Evolutionary conservation across 352 stramenopile genomes (phyloP).

Genomic region (Globisporangium paroecandrum): DNA sequence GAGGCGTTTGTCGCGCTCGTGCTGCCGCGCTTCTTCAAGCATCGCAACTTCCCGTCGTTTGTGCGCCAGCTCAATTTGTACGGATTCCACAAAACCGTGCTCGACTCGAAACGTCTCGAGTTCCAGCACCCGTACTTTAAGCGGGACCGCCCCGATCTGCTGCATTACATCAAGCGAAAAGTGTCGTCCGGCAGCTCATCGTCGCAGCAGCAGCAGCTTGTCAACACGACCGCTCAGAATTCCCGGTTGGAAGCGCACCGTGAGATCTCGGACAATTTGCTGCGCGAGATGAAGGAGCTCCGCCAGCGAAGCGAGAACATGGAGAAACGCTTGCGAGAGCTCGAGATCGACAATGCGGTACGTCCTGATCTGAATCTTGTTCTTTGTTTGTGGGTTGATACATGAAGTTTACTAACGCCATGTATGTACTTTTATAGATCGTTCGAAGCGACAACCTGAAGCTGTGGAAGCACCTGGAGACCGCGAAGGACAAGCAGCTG

Average conservation of each 20-base stretch:
- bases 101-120: conserved; percentile 91
- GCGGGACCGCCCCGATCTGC: conserved; percentile 75
- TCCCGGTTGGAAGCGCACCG: conserved; percentile 65
- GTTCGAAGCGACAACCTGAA: conserved; percentile 87
- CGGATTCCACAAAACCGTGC: conserved; percentile 91
- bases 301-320: conserved; percentile 81
- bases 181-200: conserved; percentile 49
- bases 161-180: conserved; percentile 89
- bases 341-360: conserved; percentile 87
- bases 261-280: conserved; percentile 73
- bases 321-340: conserved; percentile 80
- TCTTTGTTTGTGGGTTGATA: background rate
- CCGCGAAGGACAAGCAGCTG: conserved; percentile 84
- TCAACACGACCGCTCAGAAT: conserved; percentile 52
- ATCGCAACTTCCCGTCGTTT: conserved; percentile 93
- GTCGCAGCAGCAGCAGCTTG: conserved; percentile 35
- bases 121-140: conserved; percentile 93
- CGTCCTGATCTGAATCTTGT: conserved; percentile 4
- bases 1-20: conserved; percentile 82
- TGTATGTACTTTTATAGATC: conserved; percentile 33
- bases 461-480: conserved; percentile 84
- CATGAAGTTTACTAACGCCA: background rate
- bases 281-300: conserved; percentile 84
- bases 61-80: conserved; percentile 94
- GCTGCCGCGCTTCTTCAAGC: conserved; percentile 90